Evolutionary conservation across 371 early-diverging fungal species (phyloP), one percentile per base, ranked within the genome.

Genomic region (Vairimorpha apis): DNA sequence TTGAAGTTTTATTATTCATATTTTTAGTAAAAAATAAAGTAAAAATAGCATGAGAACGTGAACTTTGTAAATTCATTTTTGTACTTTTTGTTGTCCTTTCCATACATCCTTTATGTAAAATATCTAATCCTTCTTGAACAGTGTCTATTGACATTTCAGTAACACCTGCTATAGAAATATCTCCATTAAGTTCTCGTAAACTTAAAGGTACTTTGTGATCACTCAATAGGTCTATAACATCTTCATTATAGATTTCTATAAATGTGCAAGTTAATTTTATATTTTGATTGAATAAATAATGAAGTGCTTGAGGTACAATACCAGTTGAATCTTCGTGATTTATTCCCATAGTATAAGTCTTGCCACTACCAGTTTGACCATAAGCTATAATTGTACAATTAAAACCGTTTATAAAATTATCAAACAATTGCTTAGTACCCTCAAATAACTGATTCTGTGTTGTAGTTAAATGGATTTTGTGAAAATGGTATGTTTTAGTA

Each of bases 271-370:
- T 49, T n/a, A 69, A 12, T 37, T 53, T 55, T 18, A 38, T 14
- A 7, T 86, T 86, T 16, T 62, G 53, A 64, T 65, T 71, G 38
- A 75, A 76, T 45, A 80, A 63, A 33, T 68, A 59, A 12, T 63
- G 65, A n/a, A 82, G 64, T 35, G 74, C 30, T 35, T 59, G 29
- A 1, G 73, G 80, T 7, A 82, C 75, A 41, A 82, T 72, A 0
- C 80, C 82, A 12, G 33, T 16, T 27, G 53, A 53, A 44, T 51
- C 58, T 23, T 53, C 59, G 79, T 88, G 87, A 73, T 86, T 88
- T 41, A 91, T 91, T 60, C 92, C 92, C 95, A 99, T 96, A 7
- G 97, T 97, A 78, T 91, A 92, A 4, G 97, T 97, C 85, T 99
- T 99, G 62, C 95, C 95, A 10, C 90, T 90, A 7, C 92, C 91